Conservation (phyloP, 306 rosid genomes). For the Acacia crassicarpa region DNA sequence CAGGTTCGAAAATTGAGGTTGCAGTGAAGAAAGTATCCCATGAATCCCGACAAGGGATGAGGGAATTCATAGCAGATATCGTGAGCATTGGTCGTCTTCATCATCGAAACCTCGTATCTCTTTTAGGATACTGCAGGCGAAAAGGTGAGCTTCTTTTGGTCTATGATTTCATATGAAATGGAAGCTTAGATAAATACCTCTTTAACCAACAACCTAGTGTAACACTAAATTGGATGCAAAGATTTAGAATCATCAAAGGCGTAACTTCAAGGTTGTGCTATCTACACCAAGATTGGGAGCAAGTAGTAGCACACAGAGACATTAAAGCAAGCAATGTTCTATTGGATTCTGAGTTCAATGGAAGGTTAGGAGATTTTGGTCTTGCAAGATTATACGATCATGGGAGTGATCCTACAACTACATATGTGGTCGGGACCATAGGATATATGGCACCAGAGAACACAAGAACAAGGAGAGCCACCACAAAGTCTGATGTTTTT, state of each 20-base stretch:
- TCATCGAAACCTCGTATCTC: no score
- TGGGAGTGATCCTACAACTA: constrained; percentile 57
- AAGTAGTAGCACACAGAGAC: neutral
- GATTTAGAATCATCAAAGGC: constrained; percentile 29
- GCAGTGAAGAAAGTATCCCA: no score
- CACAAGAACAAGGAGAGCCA: constrained; percentile 54
- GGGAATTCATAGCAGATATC: no score
- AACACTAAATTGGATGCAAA: neutral
- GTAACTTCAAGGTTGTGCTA: constrained; percentile 52
- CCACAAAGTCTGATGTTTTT: constrained; percentile 5
- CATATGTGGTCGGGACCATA: constrained; percentile 64
- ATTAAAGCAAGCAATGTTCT: neutral
- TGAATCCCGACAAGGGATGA: no score
- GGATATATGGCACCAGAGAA: constrained; percentile 74
- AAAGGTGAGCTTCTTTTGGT: no score
- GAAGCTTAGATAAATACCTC: no score
- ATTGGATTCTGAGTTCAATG: neutral
- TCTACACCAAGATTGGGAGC: neutral
- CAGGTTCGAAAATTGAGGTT: no score
- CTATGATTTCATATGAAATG: no score
- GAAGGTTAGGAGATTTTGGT: constrained; percentile 70
- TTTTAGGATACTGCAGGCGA: no score
- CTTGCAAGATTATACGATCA: constrained; percentile 64
- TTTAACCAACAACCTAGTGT: no score
- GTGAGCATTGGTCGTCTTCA: no score